Evolutionary conservation across 108 stramenopile genomes (phyloP).

Genomic region (Discostella pseudostelligera): DNA sequence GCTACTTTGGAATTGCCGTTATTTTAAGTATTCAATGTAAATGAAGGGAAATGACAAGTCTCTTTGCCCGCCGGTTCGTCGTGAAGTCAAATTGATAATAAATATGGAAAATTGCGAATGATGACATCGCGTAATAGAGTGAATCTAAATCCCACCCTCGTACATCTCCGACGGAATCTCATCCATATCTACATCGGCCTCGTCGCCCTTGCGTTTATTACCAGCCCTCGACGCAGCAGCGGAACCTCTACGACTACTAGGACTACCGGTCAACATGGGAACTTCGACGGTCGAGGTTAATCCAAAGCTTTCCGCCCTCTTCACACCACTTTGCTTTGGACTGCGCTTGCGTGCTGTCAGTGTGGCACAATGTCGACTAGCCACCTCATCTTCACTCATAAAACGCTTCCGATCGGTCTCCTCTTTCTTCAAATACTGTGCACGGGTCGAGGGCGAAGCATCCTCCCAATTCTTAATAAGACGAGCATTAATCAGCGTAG

Average conservation of each 20-base stretch:
- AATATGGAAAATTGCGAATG: no score
- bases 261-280: neutral
- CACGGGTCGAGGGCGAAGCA: constrained; percentile 46
- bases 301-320: constrained; percentile 19
- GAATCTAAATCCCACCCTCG: no score
- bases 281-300: constrained; percentile 2
- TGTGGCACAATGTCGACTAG: constrained; percentile 87
- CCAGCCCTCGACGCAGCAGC: no score
- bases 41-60: no score
- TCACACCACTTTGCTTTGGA: constrained; percentile 33
- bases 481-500: constrained; percentile 70
- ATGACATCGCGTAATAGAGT: no score
- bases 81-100: no score
- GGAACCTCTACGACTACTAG: no score
- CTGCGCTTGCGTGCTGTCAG: constrained; percentile 66
- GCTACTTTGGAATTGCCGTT: constrained; percentile 23
- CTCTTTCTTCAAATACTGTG: constrained; percentile 62
- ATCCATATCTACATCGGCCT: no score
- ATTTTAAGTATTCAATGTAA: constrained; percentile 11
- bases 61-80: no score
- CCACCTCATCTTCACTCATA: constrained; percentile 87
- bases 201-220: no score
- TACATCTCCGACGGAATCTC: no score
- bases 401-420: constrained; percentile 79
- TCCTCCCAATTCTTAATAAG: constrained; percentile 76